Evolutionary conservation across 2,329 filamentous ascomycete genomes (phyloP), one percentile per base, ranked within the genome.

Genomic region (Penicillium sp.): DNA sequence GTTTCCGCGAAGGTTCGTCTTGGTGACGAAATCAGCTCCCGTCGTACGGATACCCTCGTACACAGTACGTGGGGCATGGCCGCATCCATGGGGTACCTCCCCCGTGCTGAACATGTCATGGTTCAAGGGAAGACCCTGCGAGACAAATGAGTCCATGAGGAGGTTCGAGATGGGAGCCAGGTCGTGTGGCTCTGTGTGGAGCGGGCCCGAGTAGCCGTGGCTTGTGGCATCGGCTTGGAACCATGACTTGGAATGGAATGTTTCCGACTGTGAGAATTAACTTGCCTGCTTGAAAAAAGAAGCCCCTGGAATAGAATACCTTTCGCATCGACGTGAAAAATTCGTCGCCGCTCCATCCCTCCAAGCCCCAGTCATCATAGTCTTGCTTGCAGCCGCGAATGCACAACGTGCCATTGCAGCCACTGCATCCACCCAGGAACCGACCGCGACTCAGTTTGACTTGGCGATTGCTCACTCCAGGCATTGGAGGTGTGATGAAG

Each of bases 61-160:
- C 2, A 77, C 74, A 2, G 76, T 78, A 45, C 77, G 65, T 9
- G 73, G 67, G 1, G 61, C 74, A 56, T 80, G 77, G 2, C 78
- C 77, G 48, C 77, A 80, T 1, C 76, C 77, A 36, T 78, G 72
- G 1, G 76, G 59, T 14, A 69, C 71, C 19, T 73, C 66, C 13
- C 75, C 74, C 16, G 70, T 74, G 1, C 72, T 71, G 53, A 81
- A 81, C 75, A 82, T 80, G 46, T 83, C 79, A 13, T 70, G 67
- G 27, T 77, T 69, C n/a, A 78, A 64, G 0, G 74, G 71, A 1
- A 82, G 57, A 39, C 78, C 78, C 43, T 74, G 63, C 2, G 73
- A 75, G 7, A 76, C 60, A 60, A 80, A 73, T 0, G 77, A 80
- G 33, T 80, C 69, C 18, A 74, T 63, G 7, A 81, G 57, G 19